A percentile compares a stretch with the other conserved stretches of the same genome.
These are phyloP conservation scores for Chaetoscypha palmicola DNA, from an alignment of 2,329 filamentous ascomycete genomes.

Conservation along the genomic window DNA sequence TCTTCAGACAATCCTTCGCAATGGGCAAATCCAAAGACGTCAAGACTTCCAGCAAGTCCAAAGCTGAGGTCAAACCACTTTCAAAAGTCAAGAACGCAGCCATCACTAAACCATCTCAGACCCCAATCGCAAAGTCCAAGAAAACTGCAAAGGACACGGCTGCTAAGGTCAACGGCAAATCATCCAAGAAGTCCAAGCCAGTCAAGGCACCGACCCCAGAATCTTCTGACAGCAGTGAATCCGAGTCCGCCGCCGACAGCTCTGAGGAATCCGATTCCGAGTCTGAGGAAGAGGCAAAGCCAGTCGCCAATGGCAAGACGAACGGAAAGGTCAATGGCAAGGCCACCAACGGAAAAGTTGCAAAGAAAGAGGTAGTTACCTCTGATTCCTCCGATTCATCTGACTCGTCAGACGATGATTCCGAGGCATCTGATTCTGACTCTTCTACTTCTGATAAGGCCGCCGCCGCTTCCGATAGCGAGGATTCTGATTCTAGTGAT, in stretches of 20 bases:
- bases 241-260: slow-evolving; percentile 25
- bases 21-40: slow-evolving; percentile 64
- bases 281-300: slow-evolving; percentile 19
- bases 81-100: slow-evolving; percentile 57
- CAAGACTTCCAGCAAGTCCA: slow-evolving; percentile 46
- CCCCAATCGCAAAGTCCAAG: slow-evolving; percentile 61
- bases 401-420: slow-evolving; percentile 21
- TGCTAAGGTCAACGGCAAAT: slow-evolving; percentile 32
- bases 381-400: slow-evolving; percentile 33
- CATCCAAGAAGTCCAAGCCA: slow-evolving; percentile 42
- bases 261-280: slow-evolving; percentile 30
- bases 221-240: slow-evolving; percentile 33
- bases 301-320: slow-evolving; percentile 28
- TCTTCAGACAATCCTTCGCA: slow-evolving; percentile 28
- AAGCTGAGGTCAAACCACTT: slow-evolving; percentile 42
- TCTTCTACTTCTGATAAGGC: slow-evolving; percentile 21
- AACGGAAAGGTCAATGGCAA: slow-evolving; percentile 34
- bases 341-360: slow-evolving; percentile 30
- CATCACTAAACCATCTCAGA: slow-evolving; percentile 60
- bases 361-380: slow-evolving; percentile 33
- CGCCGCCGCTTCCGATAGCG: slow-evolving; percentile 23
- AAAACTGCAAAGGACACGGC: slow-evolving; percentile 51
- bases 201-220: slow-evolving; percentile 38
- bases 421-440: slow-evolving; percentile 30
- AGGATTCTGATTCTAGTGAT: slow-evolving; percentile 20